Base-by-base conservation (phyloP, 768 basidiomycete species). In the Leucogyrophana mollusca region DNA sequence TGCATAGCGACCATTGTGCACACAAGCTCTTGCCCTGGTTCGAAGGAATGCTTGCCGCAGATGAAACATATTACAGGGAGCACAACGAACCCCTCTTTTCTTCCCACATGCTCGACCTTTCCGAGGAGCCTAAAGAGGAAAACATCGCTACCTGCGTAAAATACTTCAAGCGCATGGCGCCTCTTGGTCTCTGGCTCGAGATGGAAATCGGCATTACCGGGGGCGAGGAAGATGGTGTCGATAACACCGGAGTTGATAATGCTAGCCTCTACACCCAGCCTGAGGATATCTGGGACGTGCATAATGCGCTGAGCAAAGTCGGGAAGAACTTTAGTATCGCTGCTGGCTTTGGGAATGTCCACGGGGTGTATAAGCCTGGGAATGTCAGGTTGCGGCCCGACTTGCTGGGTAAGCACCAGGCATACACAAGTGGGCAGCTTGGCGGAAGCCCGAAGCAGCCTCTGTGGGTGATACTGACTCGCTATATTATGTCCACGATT, bases 161-260 rank as follows among this genome's bases (percentile, higher is more conserved):
- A 58, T 84, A 84, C 73, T 80, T 83, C 61, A 61, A 70, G 63
- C 77, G 80, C 63, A 82, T 83, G 80, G 79, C 80, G 46, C 76
- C 77, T 60, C 62, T 83, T 60, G 74, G 77, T 53, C 66, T 74
- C 42, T 84, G 78, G 78, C 81, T 84, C 66, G 82, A 84, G 74
- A 84, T 84, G 82, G 82, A 84, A 68, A 84, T 84, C 62, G 82
- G 82, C 62, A 83, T 84, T 70, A 84, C 82, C 52, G 82, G 82
- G 61, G 82, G 82, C 52, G 82, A 84, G 66, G 82, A 84, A 69
- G 82, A 83, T 62, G 82, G 82, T 55, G 82, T 84, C 50, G 80
- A 84, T 69, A 84, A 84, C 75, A 72, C 79, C 34, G 70, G 66
- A 47, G 79, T 80, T 58, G 82, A 84, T 71, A 84, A 83, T 73